These are phyloP conservation scores for Chrysoporthe austroafricana DNA, from an alignment of 2,329 filamentous ascomycete genomes.

Conservation along the genomic window DNA sequence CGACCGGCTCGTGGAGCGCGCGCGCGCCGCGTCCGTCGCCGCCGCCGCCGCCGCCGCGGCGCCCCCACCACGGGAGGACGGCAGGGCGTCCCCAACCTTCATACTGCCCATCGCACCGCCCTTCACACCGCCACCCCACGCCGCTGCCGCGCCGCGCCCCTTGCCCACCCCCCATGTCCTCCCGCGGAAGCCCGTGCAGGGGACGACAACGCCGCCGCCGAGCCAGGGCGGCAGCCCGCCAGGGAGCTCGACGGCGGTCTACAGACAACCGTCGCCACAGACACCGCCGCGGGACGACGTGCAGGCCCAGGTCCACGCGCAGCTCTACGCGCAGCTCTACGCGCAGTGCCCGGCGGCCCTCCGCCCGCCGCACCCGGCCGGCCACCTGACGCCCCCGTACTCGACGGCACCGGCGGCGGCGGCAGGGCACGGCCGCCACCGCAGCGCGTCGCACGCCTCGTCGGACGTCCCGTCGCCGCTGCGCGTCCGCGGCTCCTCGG, in stretches of 20 bases:
- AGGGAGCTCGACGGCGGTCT: no score
- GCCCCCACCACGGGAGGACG: background rate
- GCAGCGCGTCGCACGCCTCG: background rate
- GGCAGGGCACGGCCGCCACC: no score
- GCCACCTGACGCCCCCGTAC: slow-evolving; percentile 3
- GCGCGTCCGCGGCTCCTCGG: slow-evolving; percentile 19
- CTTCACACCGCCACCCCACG: background rate
- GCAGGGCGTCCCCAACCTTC: background rate
- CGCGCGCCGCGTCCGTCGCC: slow-evolving; percentile 39
- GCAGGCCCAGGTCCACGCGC: slow-evolving; percentile 8
- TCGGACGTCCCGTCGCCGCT: slow-evolving; percentile 19
- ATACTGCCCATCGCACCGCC: slow-evolving; percentile 1
- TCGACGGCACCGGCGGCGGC: background rate
- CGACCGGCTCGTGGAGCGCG: slow-evolving; percentile 60
- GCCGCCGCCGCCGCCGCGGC: slow-evolving; percentile 27
- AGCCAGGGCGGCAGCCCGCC: slow-evolving; percentile 1
- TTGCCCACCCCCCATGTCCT: background rate
- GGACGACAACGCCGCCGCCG: slow-evolving; percentile 31
- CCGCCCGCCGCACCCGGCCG: background rate
- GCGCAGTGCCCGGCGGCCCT: background rate
- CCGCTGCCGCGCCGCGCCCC: no score
- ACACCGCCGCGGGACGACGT: background rate
- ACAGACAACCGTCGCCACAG: slow-evolving; percentile 5
- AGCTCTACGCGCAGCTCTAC: slow-evolving; percentile 11
- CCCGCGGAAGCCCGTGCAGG: slow-evolving; percentile 1